Percentiles rank a stretch among this genome's conserved stretches.
Evolutionary conservation across 257 asterid species (phyloP).

Genomic region (Solanum sitiens): DNA sequence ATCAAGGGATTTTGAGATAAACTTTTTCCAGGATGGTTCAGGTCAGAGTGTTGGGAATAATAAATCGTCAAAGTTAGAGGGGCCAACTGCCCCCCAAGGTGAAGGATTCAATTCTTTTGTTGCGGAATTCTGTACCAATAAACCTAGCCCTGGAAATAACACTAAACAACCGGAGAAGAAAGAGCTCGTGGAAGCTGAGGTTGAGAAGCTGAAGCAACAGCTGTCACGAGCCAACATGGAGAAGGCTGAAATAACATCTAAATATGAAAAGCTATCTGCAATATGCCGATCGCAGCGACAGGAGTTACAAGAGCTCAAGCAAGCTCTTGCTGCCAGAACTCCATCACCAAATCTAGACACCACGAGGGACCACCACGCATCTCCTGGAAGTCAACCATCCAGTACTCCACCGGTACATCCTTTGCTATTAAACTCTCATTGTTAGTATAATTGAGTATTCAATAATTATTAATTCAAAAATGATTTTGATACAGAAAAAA

Average conservation of each 20-base stretch:
- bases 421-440: background rate
- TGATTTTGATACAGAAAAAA: conserved; percentile 17
- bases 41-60: conserved; percentile 22
- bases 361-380: conserved; percentile 24
- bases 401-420: conserved; percentile 28
- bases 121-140: conserved; percentile 46
- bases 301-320: conserved; percentile 91
- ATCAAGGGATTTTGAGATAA: conserved; percentile 25
- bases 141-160: conserved; percentile 36
- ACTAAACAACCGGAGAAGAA: conserved; percentile 41
- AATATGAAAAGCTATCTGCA: conserved; percentile 78
- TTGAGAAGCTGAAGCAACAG: conserved; percentile 75
- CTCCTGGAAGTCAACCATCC: conserved; percentile 45
- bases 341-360: conserved; percentile 55
- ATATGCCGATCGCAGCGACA: conserved; percentile 89
- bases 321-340: conserved; percentile 52
- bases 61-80: conserved; percentile 37
- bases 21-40: conserved; percentile 42
- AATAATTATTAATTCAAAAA: background rate
- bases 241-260: conserved; percentile 76
- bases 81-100: conserved; percentile 28
- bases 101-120: conserved; percentile 63
- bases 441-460: background rate
- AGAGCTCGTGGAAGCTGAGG: conserved; percentile 52
- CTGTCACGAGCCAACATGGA: conserved; percentile 49